Conservation (phyloP, 1,284 basidiomycete species). For the Papiliotrema nemorosa region DNA sequence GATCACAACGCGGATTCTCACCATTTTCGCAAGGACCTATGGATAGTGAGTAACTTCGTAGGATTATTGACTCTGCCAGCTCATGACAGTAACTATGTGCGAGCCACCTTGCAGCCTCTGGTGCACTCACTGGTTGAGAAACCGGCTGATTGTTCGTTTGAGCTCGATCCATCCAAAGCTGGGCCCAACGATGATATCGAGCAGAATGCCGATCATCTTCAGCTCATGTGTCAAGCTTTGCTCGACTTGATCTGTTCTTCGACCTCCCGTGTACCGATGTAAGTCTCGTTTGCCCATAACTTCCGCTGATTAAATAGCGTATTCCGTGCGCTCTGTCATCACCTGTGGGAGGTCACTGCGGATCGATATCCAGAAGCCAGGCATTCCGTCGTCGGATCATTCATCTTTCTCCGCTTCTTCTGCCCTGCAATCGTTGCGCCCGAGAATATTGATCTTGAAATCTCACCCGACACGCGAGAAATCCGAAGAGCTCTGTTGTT, state of each 20-base stretch:
- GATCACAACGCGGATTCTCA: conserved; percentile 76
- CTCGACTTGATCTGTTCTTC: conserved; percentile 72
- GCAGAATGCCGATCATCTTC: conserved; percentile 68
- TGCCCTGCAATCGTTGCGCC: conserved; percentile 80
- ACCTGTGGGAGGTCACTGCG: conserved; percentile 76
- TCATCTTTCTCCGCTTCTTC: conserved; percentile 76
- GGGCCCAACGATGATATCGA: conserved; percentile 60
- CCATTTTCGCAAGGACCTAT: conserved; percentile 76
- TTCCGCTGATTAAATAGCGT: conserved; percentile 54
- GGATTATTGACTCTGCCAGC: not conserved
- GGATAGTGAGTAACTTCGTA: conserved; percentile 58
- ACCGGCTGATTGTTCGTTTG: conserved; percentile 70
- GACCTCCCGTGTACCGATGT: conserved; percentile 69
- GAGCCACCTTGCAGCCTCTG: conserved; percentile 70
- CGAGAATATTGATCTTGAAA: conserved; percentile 74
- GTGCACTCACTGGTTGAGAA: conserved; percentile 68
- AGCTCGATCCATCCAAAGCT: conserved; percentile 67
- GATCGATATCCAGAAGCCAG: conserved; percentile 77
- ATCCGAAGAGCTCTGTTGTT: conserved; percentile 74
- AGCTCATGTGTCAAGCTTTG: conserved; percentile 71
- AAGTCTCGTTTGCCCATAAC: conserved; percentile 36
- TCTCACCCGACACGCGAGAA: conserved; percentile 61
- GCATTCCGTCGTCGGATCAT: conserved; percentile 81
- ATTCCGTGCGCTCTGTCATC: conserved; percentile 80
- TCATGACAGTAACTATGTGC: conserved; percentile 62